Evolutionary conservation across 495 filamentous ascomycete species (phyloP).

Genomic region (Tuber magnatum): DNA sequence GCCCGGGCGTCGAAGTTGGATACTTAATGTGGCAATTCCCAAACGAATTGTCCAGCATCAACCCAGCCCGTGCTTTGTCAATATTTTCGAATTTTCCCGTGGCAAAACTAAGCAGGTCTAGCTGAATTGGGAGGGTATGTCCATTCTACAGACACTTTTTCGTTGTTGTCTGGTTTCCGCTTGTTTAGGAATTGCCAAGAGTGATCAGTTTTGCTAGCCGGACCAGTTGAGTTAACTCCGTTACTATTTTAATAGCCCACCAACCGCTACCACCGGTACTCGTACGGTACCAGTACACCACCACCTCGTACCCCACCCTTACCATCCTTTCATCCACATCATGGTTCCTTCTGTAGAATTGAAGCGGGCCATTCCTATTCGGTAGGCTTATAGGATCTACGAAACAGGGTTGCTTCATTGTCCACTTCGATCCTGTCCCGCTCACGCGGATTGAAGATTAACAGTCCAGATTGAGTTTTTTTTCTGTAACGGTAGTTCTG

Average conservation of each 20-base stretch:
- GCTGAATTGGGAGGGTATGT: background rate
- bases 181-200: background rate
- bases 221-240: background rate
- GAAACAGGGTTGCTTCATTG: background rate
- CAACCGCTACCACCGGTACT: background rate
- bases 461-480: background rate
- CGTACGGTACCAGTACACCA: too few relatives aligned
- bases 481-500: background rate
- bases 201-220: background rate
- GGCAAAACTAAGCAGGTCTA: background rate
- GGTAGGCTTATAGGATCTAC: background rate
- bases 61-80: background rate
- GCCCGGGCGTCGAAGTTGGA: background rate
- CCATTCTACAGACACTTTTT: background rate
- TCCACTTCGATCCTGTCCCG: background rate
- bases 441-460: background rate
- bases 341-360: background rate
- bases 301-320: background rate
- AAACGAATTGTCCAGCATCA: background rate
- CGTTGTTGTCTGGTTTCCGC: background rate
- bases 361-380: background rate
- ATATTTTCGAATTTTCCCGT: background rate
- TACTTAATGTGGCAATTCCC: background rate
- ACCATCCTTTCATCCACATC: background rate
- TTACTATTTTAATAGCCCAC: conserved; percentile 1